A percentile compares a stretch with the other conserved stretches of the same genome.
Conservation (phyloP, 192 early-diverging fungal species). For the Obelidium mucronatum region DNA sequence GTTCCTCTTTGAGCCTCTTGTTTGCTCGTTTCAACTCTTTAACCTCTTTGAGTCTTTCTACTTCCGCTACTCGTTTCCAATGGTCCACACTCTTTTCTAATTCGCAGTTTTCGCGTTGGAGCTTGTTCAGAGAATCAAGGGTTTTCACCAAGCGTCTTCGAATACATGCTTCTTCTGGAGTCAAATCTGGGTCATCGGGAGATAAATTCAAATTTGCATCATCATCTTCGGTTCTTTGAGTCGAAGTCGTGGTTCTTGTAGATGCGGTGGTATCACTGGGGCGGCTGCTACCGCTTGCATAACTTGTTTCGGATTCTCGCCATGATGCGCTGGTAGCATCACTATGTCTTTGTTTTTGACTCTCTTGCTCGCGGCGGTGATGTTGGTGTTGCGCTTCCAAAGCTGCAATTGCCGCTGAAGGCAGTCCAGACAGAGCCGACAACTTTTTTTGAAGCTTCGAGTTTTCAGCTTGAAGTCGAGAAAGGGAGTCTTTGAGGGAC, state of each 20-base stretch:
- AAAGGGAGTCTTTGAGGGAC: constrained; percentile 19
- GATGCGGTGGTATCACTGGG: not conserved
- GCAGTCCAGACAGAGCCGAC: not conserved
- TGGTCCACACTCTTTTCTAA: not conserved
- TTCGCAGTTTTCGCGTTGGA: not conserved
- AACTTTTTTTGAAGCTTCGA: constrained; percentile 8
- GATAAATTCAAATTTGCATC: not conserved
- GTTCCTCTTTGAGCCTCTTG: constrained; percentile 22
- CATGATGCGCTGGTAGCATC: not conserved
- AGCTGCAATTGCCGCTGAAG: constrained; percentile 7
- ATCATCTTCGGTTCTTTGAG: not conserved
- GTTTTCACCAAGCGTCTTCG: constrained; percentile 2
- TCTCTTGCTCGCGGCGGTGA: constrained; percentile 12
- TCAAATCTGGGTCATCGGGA: constrained; percentile 15
- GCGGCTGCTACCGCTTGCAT: not conserved
- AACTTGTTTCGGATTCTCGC: constrained; percentile 15
- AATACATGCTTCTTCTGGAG: constrained; percentile 18
- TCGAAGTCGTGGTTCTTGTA: not conserved
- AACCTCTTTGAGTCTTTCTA: constrained; percentile 34
- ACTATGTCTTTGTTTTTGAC: constrained; percentile 1
- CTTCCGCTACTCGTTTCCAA: constrained; percentile 21
- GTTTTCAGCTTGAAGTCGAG: constrained; percentile 11
- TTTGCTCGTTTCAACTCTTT: constrained; percentile 31
- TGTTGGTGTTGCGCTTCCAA: constrained; percentile 15
- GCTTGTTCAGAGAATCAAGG: not conserved